Conservation (phyloP, 345 rosid species). For the Physaria fendleri region DNA sequence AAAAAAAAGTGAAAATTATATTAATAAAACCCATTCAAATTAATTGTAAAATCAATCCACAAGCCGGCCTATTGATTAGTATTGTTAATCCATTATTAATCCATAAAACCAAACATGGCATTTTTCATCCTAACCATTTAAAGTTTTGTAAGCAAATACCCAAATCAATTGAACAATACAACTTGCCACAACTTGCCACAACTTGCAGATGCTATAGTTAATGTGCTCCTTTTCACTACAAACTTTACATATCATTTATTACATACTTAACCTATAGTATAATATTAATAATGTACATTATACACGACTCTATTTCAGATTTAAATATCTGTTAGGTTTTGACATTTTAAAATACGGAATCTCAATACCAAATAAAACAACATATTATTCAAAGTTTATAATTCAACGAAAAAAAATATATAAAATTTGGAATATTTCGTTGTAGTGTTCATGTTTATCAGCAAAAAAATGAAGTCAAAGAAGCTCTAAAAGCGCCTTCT, state of each 20-base stretch:
- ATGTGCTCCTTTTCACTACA: not conserved
- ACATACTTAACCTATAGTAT: slow-evolving; percentile 7
- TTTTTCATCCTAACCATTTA: not conserved
- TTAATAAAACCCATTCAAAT: not conserved
- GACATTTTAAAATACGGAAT: not conserved
- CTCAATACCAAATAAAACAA: not conserved
- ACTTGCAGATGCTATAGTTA: slow-evolving; percentile 3
- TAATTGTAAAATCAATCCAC: not conserved
- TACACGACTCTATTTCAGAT: not conserved
- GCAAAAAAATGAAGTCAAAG: slow-evolving; percentile 9
- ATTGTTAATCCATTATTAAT: not conserved
- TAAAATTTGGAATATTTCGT: not conserved
- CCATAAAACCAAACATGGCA: not conserved
- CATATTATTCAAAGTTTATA: not conserved
- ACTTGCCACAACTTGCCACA: not conserved
- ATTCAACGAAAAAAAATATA: not conserved
- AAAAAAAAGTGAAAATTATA: no score
- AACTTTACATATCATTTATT: slow-evolving; percentile 1
- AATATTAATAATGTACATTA: not conserved
- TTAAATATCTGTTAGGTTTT: not conserved
- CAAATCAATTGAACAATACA: not conserved
- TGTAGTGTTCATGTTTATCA: slow-evolving; percentile 12
- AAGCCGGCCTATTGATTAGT: not conserved
- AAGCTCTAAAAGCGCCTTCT: slow-evolving; percentile 21
- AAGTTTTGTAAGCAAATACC: not conserved